Conservation (phyloP, 2,329 filamentous ascomycete genomes). For the Ophiocordyceps australis region DNA sequence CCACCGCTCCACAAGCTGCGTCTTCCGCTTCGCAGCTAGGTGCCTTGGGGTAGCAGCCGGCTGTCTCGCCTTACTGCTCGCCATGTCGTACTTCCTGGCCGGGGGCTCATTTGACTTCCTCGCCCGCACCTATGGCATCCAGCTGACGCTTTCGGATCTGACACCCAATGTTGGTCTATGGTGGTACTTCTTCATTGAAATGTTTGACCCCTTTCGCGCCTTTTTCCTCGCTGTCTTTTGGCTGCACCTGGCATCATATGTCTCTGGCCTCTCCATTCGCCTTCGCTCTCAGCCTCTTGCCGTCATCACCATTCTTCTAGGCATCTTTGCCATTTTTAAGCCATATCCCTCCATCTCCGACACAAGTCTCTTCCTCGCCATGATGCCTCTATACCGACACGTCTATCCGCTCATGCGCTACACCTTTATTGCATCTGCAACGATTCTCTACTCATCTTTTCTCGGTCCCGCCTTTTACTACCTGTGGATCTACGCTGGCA, state of each 20-base stretch:
- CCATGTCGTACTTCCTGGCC: conserved; percentile 55
- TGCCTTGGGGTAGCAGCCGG: conserved; percentile 33
- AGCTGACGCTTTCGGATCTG: conserved; percentile 76
- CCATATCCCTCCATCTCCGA: conserved; percentile 91
- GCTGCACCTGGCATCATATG: conserved; percentile 83
- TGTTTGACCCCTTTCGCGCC: conserved; percentile 93
- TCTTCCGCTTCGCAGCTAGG: conserved; percentile 30
- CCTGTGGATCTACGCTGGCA: conserved; percentile 95
- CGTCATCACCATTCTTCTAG: conserved; percentile 66
- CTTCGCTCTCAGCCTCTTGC: conserved; percentile 75
- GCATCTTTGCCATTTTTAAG: conserved; percentile 89
- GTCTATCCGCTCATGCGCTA: conserved; percentile 88
- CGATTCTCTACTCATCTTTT: conserved; percentile 72
- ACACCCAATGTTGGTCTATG: conserved; percentile 91
- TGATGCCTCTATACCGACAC: conserved; percentile 78
- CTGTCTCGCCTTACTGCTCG: conserved; percentile 44
- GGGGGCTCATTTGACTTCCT: conserved; percentile 76
- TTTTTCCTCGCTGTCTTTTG: conserved; percentile 98
- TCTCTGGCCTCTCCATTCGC: conserved; percentile 68
- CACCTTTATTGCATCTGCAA: conserved; percentile 68
- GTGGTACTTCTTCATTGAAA: conserved; percentile 99
- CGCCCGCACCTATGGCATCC: conserved; percentile 77
- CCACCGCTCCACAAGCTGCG: conserved; percentile 15
- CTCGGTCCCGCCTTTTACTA: conserved; percentile 92
- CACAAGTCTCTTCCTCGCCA: conserved; percentile 66